phyloP scores from a whole-genome alignment of 2,329 filamentous ascomycete species.

The Calycina herbarum region DNA sequence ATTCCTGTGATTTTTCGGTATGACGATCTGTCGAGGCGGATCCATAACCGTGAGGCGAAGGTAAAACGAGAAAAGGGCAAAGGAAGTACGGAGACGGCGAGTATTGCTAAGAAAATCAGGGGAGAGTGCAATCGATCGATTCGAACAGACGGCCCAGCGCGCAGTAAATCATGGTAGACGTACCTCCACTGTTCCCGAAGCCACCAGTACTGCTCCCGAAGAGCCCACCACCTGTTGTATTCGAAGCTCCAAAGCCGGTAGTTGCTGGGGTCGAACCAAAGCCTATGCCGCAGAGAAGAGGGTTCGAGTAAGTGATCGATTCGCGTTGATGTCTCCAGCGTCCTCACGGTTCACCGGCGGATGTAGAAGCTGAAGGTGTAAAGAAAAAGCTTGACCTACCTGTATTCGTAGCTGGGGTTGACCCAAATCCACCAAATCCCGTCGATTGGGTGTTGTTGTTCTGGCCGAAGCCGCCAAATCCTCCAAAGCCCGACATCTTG shows the following conservation, averaged over 20 bases:
- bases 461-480: conserved; percentile 62
- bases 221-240: conserved; percentile 40
- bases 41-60: background rate
- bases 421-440: conserved; percentile 57
- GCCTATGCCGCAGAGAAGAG: conserved; percentile 38
- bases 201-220: conserved; percentile 42
- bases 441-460: conserved; percentile 49
- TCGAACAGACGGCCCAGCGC: conserved; percentile 25
- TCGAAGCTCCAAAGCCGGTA: conserved; percentile 42
- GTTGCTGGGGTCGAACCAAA: conserved; percentile 43
- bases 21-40: background rate
- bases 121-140: conserved; percentile 2
- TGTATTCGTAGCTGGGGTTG: conserved; percentile 36
- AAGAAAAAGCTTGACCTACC: conserved; percentile 35
- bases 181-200: conserved; percentile 43
- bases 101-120: conserved; percentile 13
- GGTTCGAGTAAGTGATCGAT: conserved; percentile 38
- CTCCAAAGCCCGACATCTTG: conserved; percentile 48
- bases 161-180: conserved; percentile 34
- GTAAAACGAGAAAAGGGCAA: background rate
- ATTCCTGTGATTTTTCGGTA: background rate
- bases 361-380: conserved; percentile 13
- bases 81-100: background rate
- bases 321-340: conserved; percentile 27
- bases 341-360: conserved; percentile 19